A percentile compares a stretch with the other conserved stretches of the same genome.
Evolutionary conservation across 768 basidiomycete genomes (phyloP).

Genomic region (Nevesoporus exiguus): DNA sequence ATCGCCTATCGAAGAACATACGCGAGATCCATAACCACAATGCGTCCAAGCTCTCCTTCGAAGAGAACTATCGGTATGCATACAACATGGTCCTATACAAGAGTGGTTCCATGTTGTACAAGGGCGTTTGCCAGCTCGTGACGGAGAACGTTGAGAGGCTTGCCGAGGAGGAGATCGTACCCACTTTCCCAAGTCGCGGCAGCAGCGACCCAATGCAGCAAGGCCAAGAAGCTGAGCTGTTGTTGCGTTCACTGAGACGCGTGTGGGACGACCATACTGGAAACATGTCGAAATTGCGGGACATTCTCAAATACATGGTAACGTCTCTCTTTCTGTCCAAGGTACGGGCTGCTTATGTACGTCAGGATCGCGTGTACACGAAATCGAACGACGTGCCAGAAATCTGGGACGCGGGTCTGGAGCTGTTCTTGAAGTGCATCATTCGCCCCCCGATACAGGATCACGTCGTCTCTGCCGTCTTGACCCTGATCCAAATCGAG

Average conservation of each 20-base stretch:
- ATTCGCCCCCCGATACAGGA: constrained; percentile 78
- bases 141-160: constrained; percentile 79
- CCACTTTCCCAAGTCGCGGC: constrained; percentile 75
- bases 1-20: constrained; percentile 77
- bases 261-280: constrained; percentile 95
- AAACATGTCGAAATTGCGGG: constrained; percentile 83
- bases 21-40: constrained; percentile 94
- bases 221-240: constrained; percentile 78
- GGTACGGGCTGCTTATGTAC: constrained; percentile 12
- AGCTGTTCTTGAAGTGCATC: constrained; percentile 81
- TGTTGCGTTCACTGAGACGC: constrained; percentile 76
- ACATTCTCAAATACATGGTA: constrained; percentile 97
- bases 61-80: constrained; percentile 91
- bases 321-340: constrained; percentile 15
- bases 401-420: constrained; percentile 77
- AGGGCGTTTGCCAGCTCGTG: constrained; percentile 76
- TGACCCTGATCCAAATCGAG: constrained; percentile 86
- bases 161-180: constrained; percentile 71
- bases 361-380: constrained; percentile 88
- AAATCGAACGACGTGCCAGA: constrained; percentile 69
- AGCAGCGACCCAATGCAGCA: constrained; percentile 67
- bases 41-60: constrained; percentile 82
- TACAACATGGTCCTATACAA: constrained; percentile 93
- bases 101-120: constrained; percentile 81
- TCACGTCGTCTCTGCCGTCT: constrained; percentile 76